A percentile compares a stretch with the other conserved stretches of the same genome.
These are phyloP conservation scores for Bolboschoenus planiculmis DNA, from an alignment of 176 grass and related monocot species.

Conservation along the genomic window DNA sequence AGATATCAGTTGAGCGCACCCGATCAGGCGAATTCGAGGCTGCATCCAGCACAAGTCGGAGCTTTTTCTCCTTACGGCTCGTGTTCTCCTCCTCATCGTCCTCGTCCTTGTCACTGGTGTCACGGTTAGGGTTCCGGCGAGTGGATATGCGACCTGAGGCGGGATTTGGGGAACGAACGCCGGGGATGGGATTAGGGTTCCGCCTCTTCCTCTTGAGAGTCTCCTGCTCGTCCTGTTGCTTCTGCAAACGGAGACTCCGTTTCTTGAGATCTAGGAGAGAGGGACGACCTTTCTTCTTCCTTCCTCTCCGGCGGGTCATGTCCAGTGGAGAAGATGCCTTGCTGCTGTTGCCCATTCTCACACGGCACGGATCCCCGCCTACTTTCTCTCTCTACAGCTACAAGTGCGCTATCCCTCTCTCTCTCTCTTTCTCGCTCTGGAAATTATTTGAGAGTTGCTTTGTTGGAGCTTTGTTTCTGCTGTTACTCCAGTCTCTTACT, in stretches of 20 bases:
- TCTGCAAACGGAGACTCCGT: conserved; percentile 46
- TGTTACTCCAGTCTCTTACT: not conserved
- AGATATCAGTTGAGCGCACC: not conserved
- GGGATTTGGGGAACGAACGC: conserved; percentile 4
- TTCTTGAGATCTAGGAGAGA: conserved; percentile 91
- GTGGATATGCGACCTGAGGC: conserved; percentile 27
- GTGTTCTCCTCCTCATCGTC: conserved; percentile 37
- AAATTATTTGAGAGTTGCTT: conserved; percentile 32
- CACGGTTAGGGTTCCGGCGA: conserved; percentile 36
- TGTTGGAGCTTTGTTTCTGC: not conserved
- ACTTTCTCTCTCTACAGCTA: not conserved
- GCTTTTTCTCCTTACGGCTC: conserved; percentile 71
- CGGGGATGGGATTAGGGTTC: conserved; percentile 19
- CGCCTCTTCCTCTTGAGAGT: conserved; percentile 8
- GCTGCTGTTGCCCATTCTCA: conserved; percentile 71
- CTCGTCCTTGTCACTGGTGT: conserved; percentile 17
- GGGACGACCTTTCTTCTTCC: conserved; percentile 93
- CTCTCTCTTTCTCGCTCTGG: conserved; percentile 5
- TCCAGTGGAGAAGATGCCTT: conserved; percentile 45
- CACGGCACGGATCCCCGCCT: not conserved
- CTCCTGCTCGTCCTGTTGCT: conserved; percentile 18
- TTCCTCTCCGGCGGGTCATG: conserved; percentile 22
- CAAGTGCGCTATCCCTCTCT: not conserved
- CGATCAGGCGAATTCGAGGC: conserved; percentile 20
- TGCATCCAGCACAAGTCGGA: conserved; percentile 54